Conservation (phyloP, 176 grass and related monocot genomes). For the bread wheat (Triticum aestivum) region DNA sequence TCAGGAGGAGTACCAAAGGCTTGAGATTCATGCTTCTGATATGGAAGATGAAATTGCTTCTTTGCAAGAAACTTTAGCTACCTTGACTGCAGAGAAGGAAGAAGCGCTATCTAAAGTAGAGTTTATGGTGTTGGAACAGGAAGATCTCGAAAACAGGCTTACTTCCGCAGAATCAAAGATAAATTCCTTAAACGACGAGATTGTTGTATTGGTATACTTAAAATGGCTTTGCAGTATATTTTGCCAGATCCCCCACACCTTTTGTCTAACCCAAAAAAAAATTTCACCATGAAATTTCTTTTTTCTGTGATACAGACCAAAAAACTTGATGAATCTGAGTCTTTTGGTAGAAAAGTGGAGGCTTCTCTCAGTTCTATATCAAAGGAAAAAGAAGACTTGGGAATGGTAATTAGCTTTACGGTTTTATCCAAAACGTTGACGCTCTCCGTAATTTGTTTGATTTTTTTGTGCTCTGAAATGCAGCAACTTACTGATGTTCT, state of each 20-base stretch:
- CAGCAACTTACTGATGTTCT: slow-evolving; percentile 94
- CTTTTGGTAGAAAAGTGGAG: slow-evolving; percentile 44
- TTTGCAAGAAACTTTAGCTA: slow-evolving; percentile 62
- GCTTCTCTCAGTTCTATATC: slow-evolving; percentile 53
- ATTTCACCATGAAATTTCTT: not conserved
- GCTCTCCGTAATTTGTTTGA: slow-evolving; percentile 1
- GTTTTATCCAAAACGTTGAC: slow-evolving; percentile 7
- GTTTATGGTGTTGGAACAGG: slow-evolving; percentile 53
- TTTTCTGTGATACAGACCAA: slow-evolving; percentile 43
- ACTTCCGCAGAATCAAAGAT: slow-evolving; percentile 52
- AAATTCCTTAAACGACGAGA: slow-evolving; percentile 54
- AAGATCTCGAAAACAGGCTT: slow-evolving; percentile 55
- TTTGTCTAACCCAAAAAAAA: not conserved
- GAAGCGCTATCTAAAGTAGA: slow-evolving; percentile 60
- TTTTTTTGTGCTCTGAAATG: slow-evolving; percentile 39
- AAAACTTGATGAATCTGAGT: slow-evolving; percentile 57
- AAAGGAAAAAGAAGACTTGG: slow-evolving; percentile 87
- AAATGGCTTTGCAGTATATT: slow-evolving; percentile 24
- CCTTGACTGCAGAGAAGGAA: slow-evolving; percentile 67
- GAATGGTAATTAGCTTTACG: slow-evolving; percentile 59
- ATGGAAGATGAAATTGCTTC: slow-evolving; percentile 68
- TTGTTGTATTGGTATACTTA: slow-evolving; percentile 52
- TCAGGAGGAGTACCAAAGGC: slow-evolving; percentile 79
- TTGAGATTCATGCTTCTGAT: slow-evolving; percentile 62
- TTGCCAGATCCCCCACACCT: not conserved